Percentiles rank a stretch among this genome's conserved stretches.
Evolutionary conservation across 345 rosid genomes (phyloP).

Genomic region (Populus deltoides): DNA sequence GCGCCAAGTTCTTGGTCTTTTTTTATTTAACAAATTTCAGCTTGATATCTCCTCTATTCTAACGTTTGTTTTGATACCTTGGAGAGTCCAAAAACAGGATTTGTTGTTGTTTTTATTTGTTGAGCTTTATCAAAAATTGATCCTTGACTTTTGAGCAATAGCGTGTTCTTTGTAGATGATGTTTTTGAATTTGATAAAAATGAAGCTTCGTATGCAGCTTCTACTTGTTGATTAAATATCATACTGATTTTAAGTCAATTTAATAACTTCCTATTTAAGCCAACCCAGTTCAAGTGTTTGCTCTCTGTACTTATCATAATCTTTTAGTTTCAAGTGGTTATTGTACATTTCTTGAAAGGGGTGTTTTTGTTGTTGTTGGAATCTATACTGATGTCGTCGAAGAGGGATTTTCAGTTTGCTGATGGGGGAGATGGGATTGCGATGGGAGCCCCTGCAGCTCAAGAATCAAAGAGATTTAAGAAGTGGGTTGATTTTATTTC

Average conservation of each 20-base stretch:
- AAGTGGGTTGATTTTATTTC: constrained; percentile 16
- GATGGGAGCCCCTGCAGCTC: constrained; percentile 16
- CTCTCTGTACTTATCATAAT: background rate
- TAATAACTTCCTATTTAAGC: background rate
- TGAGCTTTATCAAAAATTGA: background rate
- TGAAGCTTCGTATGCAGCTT: constrained; percentile 21
- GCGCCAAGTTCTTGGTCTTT: background rate
- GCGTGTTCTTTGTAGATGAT: constrained; percentile 5
- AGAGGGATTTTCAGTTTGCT: constrained; percentile 30
- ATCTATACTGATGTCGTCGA: constrained; percentile 21
- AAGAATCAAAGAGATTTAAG: constrained; percentile 27
- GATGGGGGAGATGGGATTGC: constrained; percentile 22
- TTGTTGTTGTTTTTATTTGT: background rate
- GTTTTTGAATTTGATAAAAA: no score
- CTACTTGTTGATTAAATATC: background rate
- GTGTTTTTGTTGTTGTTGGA: background rate
- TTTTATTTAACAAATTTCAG: background rate
- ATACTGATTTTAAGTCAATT: background rate
- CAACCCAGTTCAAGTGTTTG: background rate
- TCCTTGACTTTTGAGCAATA: constrained; percentile 10
- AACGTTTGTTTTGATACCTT: background rate
- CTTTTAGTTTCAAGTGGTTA: background rate
- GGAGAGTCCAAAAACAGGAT: background rate
- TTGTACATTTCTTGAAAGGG: background rate
- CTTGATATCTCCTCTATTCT: background rate